phyloP scores from a whole-genome alignment of 306 rosid species.

The Abrus pulchellus region DNA sequence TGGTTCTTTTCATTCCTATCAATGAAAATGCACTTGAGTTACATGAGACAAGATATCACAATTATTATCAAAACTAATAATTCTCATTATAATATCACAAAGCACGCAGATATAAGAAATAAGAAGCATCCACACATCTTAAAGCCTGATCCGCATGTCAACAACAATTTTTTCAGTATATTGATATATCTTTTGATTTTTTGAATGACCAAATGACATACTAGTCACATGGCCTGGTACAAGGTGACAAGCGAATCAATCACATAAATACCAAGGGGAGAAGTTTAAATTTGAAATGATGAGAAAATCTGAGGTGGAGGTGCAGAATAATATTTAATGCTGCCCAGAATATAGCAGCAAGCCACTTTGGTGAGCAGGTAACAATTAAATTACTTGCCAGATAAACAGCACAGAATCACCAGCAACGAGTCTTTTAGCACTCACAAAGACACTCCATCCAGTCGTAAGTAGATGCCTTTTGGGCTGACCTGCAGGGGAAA shows the following conservation, averaged over 20 bases:
- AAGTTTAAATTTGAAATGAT: neutral
- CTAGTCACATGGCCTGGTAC: neutral
- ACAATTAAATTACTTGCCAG: slow-evolving; percentile 66
- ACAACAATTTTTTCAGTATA: slow-evolving; percentile 8
- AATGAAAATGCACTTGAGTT: slow-evolving; percentile 27
- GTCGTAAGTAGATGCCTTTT: slow-evolving; percentile 98
- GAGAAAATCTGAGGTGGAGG: neutral
- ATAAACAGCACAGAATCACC: slow-evolving; percentile 98
- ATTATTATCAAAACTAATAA: neutral
- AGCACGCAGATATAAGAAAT: neutral
- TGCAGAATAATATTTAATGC: neutral
- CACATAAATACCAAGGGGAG: slow-evolving; percentile 2
- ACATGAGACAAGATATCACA: slow-evolving; percentile 23
- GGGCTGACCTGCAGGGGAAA: slow-evolving; percentile 84
- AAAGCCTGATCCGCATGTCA: neutral
- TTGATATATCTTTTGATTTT: neutral
- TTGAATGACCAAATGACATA: neutral
- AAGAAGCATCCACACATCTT: slow-evolving; percentile 1
- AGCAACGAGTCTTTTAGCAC: slow-evolving; percentile 97
- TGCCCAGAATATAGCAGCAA: neutral
- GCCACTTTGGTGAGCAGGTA: neutral
- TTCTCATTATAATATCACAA: neutral
- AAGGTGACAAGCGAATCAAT: neutral
- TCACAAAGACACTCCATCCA: slow-evolving; percentile 99
- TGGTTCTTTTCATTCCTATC: slow-evolving; percentile 96